Evolutionary conservation across 2,329 filamentous ascomycete species (phyloP).

Genomic region (Pleoardoris graminearum): DNA sequence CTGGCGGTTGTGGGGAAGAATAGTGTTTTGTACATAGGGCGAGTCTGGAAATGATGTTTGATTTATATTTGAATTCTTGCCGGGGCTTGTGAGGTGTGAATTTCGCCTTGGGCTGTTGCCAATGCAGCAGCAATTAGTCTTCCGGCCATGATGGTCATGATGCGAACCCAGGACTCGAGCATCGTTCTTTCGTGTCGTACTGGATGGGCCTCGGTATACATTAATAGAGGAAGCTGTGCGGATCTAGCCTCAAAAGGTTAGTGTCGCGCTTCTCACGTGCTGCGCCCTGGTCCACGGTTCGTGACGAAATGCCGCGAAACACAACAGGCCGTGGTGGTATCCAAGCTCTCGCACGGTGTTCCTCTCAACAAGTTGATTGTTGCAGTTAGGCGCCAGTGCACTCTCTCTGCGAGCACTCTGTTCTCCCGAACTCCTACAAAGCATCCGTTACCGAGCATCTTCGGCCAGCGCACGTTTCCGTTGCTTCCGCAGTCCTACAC

Average conservation of each 20-base stretch:
- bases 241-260: background rate
- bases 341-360: constrained; percentile 1
- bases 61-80: background rate
- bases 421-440: background rate
- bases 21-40: background rate
- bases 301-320: background rate
- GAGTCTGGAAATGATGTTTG: background rate
- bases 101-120: no score
- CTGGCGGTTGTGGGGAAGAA: background rate
- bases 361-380: background rate
- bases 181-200: no score
- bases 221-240: no score
- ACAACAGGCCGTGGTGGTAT: background rate
- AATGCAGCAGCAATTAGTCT: no score
- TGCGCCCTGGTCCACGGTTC: background rate
- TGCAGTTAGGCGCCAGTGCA: background rate
- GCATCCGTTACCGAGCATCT: constrained; percentile 7
- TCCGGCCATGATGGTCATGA: no score
- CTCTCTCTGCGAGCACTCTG: background rate
- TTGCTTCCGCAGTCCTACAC: constrained; percentile 30
- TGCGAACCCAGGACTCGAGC: no score
- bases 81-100: no score
- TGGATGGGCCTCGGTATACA: no score
- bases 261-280: background rate
- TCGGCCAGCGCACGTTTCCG: constrained; percentile 28